Evolutionary conservation across 2,329 filamentous ascomycete species (phyloP), one percentile per base, ranked within the genome.

Genomic region (Aureobasidium sp.): DNA sequence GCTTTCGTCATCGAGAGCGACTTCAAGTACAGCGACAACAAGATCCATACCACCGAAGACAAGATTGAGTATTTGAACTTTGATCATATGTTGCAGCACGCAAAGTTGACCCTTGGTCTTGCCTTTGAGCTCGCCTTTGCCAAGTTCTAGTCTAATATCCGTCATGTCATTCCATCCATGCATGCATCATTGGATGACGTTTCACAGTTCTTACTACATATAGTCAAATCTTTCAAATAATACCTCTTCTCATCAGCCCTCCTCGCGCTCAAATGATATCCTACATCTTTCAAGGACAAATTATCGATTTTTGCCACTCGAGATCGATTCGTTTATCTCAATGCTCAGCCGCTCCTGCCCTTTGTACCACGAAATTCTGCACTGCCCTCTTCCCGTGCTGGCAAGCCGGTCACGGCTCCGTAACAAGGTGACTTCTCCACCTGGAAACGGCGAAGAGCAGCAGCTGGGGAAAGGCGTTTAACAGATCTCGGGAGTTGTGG

Each of bases 61-160:
- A 76, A 76, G 62, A 82, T 89, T 58, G 80, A 88, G 64, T 84
- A 81, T 59, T 71, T 89, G 32, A 85, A 83, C 61, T 95, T 94
- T 66, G 83, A 90, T 66, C 90, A 95, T 68, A 95, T 95, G 89
- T 76, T 93, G 29, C 84, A 95, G 72, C 90, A 95, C 70, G 88
- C 88, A 19, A 85, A 83, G 66, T 79, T 95, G 77, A 93, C 88
- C 1, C 74, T 95, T 27, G 87, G 85, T 4, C 78, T 95, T 61
- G 88, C 84, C 4, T 91, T 90, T 63, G 90, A 95, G 73, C 78
- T 95, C 56, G 88, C 84, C 8, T 88, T 88, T 72, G 81, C 87
- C 17, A 19, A 17, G 5, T 54, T 54, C 51, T 54, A 19, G 32
- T 45, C 14, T n/a, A n/a, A 14, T 5, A 14, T 17, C 16, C 11